Base-by-base conservation (phyloP, 345 rosid species). In the Rhodomyrtus tomentosa region DNA sequence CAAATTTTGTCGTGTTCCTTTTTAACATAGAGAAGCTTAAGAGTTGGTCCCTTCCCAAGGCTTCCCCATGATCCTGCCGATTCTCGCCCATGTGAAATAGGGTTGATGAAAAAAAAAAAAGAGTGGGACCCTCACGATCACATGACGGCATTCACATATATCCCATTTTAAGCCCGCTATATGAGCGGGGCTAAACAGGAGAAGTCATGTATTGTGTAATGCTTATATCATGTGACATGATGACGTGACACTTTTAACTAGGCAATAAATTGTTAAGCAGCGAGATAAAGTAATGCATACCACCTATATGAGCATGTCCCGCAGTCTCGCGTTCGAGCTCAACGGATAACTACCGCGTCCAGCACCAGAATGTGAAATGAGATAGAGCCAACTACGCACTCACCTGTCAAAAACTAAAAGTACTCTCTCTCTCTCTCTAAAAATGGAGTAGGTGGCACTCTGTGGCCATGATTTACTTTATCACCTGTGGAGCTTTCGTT, bases 161-260 rank as follows among this genome's bases (percentile, higher is more conserved):
- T 68, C 7, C 20, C 10, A 25, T 68, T 62, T 62, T 21, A 2
- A 0, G 5, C 6, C 3, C 3, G 12, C 8, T 32, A 36, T 3
- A 1, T 32, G 21, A 3, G 12, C 6, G 1, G 0, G 9, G 8
- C n/a, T 32, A 29, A 62, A 7, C 0, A 0, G 4, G 20, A 62
- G 1, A 7, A 62, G 36, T 16, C 22, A 0, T 1, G 1, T 62
- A 1, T 15, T 1, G 0, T 1, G 0, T 62, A 15, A 62, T 1
- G 0, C 0, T 62, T 29, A 29, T 62, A 62, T 59, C 10, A 59
- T 1, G 0, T 16, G 22, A 32, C 12, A 62, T 15, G 1, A 0
- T 2, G 0, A 62, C 5, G 0, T 32, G 3, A 68, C 9, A 32
- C 16, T 0, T 0, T 16, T 1, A 8, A 62, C 3, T 32, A 32